Conservation (phyloP, 2,329 filamentous ascomycete genomes). For the Fusarium torreyae region DNA sequence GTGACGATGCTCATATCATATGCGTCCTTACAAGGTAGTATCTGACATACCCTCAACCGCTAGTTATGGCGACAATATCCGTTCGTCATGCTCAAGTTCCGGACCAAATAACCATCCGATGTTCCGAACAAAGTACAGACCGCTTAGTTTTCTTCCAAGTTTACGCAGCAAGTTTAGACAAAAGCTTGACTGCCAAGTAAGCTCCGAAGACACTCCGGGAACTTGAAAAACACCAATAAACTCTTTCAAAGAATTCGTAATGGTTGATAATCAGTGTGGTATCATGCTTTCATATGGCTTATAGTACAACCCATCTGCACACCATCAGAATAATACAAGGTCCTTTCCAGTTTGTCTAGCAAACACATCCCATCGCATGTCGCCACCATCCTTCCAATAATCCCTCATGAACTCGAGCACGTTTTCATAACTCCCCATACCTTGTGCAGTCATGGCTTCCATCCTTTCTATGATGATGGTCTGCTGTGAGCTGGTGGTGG, state of each 20-base stretch:
- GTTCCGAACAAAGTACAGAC: too few relatives aligned
- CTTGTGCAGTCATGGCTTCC: conserved; percentile 6
- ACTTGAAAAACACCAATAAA: too few relatives aligned
- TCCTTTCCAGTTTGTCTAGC: conserved; percentile 19
- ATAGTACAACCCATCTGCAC: too few relatives aligned
- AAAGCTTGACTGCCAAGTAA: too few relatives aligned
- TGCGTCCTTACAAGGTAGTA: neutral
- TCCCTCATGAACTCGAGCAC: conserved; percentile 22
- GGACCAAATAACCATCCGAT: too few relatives aligned
- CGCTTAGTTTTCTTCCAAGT: too few relatives aligned
- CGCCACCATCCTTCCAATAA: conserved; percentile 15
- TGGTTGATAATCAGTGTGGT: neutral
- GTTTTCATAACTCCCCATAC: conserved; percentile 4
- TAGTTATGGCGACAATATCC: neutral
- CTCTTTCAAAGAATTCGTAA: too few relatives aligned
- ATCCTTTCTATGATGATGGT: conserved; percentile 7
- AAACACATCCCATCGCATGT: conserved; percentile 23
- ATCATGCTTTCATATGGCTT: neutral
- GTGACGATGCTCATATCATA: neutral
- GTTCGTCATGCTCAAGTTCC: too few relatives aligned
- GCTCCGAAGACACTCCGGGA: too few relatives aligned
- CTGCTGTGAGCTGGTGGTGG: neutral
- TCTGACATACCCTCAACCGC: neutral
- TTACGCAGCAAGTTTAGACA: too few relatives aligned
- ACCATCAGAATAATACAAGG: conserved; percentile 14